phyloP scores from a whole-genome alignment of 129 eudicot species.

The Chrysanthemum lavandulifolium region DNA sequence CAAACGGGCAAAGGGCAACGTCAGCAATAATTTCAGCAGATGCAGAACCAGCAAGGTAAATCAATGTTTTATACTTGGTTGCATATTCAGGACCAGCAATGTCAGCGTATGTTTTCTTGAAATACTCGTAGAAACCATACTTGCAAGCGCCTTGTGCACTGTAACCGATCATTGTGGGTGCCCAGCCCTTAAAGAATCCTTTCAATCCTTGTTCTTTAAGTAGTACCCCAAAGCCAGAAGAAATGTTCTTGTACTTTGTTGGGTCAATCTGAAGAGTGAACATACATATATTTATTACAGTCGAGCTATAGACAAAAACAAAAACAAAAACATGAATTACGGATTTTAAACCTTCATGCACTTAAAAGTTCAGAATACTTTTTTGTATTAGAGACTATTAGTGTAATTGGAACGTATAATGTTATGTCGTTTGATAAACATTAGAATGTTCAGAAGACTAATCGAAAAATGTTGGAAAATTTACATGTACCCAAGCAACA shows the following conservation, averaged over 20 bases:
- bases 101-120: constrained; percentile 81
- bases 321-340: neutral
- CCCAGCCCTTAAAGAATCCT: constrained; percentile 94
- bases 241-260: constrained; percentile 70
- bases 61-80: constrained; percentile 80
- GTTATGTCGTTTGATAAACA: neutral
- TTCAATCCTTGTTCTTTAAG: constrained; percentile 74
- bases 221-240: constrained; percentile 68
- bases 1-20: constrained; percentile 85
- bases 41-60: constrained; percentile 88
- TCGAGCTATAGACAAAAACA: neutral
- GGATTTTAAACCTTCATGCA: neutral
- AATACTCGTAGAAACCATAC: constrained; percentile 76
- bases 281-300: neutral
- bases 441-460: constrained; percentile 1
- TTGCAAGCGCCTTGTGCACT: constrained; percentile 87
- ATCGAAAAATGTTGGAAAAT: too few relatives aligned
- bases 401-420: neutral
- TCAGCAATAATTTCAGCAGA: constrained; percentile 84
- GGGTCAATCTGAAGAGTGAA: constrained; percentile 63
- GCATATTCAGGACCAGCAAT: constrained; percentile 82
- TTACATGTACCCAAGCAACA: too few relatives aligned
- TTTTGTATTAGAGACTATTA: neutral
- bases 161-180: constrained; percentile 77
- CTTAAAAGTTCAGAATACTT: neutral